These are phyloP conservation scores for Tympanopsis confertula DNA, from an alignment of 2,329 filamentous ascomycete genomes.

Conservation along the genomic window DNA sequence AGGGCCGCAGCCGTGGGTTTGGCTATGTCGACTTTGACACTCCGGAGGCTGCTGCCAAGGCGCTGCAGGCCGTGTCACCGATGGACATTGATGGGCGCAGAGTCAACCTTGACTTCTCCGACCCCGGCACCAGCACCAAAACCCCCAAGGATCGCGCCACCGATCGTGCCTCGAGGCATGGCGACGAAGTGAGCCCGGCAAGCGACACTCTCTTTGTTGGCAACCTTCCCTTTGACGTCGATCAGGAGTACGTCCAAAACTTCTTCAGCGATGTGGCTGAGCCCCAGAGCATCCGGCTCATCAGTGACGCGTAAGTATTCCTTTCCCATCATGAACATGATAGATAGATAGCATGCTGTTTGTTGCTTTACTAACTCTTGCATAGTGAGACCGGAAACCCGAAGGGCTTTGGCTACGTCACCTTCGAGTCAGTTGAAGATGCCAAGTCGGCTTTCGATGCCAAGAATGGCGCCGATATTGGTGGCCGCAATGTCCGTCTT, in stretches of 20 bases:
- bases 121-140: conserved; percentile 38
- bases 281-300: conserved; percentile 56
- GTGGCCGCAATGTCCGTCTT: conserved; percentile 53
- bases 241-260: conserved; percentile 51
- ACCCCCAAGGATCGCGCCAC: conserved; percentile 34
- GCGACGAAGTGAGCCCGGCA: conserved; percentile 51
- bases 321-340: background rate
- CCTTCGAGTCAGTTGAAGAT: conserved; percentile 56
- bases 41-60: conserved; percentile 47
- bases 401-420: conserved; percentile 68
- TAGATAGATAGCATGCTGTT: conserved; percentile 1
- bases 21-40: conserved; percentile 62
- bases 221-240: conserved; percentile 60
- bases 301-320: conserved; percentile 43
- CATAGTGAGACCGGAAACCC: conserved; percentile 46
- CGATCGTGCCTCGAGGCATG: conserved; percentile 39
- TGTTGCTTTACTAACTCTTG: conserved; percentile 10
- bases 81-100: conserved; percentile 52
- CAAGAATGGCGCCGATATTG: conserved; percentile 51
- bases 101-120: conserved; percentile 62
- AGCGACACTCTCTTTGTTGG: conserved; percentile 62
- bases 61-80: conserved; percentile 53
- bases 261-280: conserved; percentile 51
- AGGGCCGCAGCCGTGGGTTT: conserved; percentile 61
- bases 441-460: conserved; percentile 50